These are phyloP conservation scores for Aspergillaceae sp. DNA, from an alignment of 2,329 filamentous ascomycete species.

Conservation along the genomic window DNA sequence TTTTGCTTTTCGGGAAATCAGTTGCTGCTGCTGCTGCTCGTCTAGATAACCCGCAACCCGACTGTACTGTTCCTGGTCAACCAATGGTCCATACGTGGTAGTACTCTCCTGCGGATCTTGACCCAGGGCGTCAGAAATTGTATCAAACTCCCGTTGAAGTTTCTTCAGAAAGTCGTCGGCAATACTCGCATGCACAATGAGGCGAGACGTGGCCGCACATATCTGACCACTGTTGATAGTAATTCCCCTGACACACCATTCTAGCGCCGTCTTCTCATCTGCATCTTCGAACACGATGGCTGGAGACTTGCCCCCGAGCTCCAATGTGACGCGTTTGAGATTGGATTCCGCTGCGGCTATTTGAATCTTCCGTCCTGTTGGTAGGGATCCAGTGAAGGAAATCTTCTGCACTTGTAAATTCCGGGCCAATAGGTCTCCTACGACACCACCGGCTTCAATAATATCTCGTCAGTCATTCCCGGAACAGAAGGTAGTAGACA, in stretches of 20 bases:
- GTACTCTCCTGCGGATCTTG: neutral
- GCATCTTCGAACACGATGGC: constrained; percentile 21
- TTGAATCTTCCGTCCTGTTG: constrained; percentile 35
- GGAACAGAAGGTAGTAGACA: too few relatives aligned
- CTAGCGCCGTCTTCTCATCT: constrained; percentile 19
- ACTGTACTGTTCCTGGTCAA: neutral
- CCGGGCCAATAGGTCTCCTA: constrained; percentile 33
- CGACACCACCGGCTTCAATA: constrained; percentile 5
- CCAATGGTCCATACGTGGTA: neutral
- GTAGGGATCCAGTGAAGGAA: constrained; percentile 24
- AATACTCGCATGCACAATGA: constrained; percentile 15
- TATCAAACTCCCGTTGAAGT: constrained; percentile 1
- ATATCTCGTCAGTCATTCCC: too few relatives aligned
- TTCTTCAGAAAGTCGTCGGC: constrained; percentile 9
- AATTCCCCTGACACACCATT: constrained; percentile 6
- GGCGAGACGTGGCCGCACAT: constrained; percentile 13
- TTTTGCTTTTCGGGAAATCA: neutral
- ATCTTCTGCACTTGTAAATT: constrained; percentile 24
- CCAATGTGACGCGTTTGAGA: constrained; percentile 20
- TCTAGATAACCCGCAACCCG: neutral
- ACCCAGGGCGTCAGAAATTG: neutral
- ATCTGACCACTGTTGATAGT: constrained; percentile 14
- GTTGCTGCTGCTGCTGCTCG: too few relatives aligned
- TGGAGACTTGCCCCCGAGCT: constrained; percentile 23
- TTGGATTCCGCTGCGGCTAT: constrained; percentile 20